These are phyloP conservation scores for Camellia sinensis DNA, from an alignment of 148 eudicot species.

Conservation along the genomic window DNA sequence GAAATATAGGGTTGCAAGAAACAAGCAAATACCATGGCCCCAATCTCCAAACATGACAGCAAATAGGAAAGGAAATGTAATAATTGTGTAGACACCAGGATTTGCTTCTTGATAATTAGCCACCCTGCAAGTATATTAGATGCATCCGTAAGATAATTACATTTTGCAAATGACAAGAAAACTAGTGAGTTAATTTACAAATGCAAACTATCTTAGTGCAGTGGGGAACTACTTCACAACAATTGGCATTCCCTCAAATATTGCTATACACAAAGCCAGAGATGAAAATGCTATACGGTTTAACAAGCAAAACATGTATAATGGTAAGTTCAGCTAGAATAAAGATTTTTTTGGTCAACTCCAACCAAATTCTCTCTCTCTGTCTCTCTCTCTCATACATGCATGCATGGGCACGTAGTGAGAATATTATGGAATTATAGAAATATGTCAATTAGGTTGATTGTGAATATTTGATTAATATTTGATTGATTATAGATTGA, in stretches of 20 bases:
- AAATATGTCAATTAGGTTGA: too few relatives aligned
- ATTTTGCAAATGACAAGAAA: neutral
- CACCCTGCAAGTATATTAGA: conserved; percentile 48
- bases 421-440: too few relatives aligned
- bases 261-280: neutral
- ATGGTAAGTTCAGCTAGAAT: neutral
- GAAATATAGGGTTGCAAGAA: too few relatives aligned
- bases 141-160: neutral
- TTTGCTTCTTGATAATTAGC: conserved; percentile 94
- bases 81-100: conserved; percentile 73
- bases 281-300: neutral
- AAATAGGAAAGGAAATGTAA: conserved; percentile 73
- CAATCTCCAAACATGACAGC: too few relatives aligned
- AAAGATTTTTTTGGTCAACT: neutral
- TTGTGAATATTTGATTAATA: too few relatives aligned
- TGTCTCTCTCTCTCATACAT: too few relatives aligned
- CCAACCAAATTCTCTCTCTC: neutral
- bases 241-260: neutral
- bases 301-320: neutral
- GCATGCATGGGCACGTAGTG: too few relatives aligned
- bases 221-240: neutral
- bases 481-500: too few relatives aligned
- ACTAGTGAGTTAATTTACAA: neutral
- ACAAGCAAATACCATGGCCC: conserved; percentile 3
- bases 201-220: neutral